Evolutionary conservation across 1,139 yeast species (phyloP), one percentile per base, ranked within the genome.

Genomic region (Sugiyamaella castrensis): DNA sequence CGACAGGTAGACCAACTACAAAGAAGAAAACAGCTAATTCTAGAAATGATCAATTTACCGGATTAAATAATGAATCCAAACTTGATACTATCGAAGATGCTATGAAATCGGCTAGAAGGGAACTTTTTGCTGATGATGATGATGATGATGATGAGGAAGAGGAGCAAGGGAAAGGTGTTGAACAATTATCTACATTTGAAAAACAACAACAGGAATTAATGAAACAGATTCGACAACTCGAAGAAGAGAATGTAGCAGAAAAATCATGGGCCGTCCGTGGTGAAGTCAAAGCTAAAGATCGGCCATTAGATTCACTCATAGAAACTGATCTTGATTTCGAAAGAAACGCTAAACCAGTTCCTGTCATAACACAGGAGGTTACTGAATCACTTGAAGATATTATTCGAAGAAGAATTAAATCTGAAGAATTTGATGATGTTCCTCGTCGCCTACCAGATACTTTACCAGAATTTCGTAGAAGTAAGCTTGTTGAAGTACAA

Each of bases 251-350:
- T 28, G 82, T 92, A 27, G 92, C 89, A 1, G 92, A 86, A 53
- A 92, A 92, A 72, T 83, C 83, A 61, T 92, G 98, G 98, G 82
- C 95, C 8, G 77, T 91, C 77, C 85, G 83, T 64, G 98, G 98
- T 68, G 98, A 92, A 69, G 89, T 88, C 1, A 77, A 79, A 46
- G 87, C 91, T 1, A 79, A 76, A 55, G 87, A 84, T 57, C 79
- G 98, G 63, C 96, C 96, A 3, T 73, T 75, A 43, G 96, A 92
- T 68, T 84, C 98, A 1, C 72, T 92, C 34, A 64, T 86, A 40
- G 80, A 79, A 28, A 62, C 68, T 4, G 87, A 82, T 56, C 63
- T 85, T 43, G 87, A 84, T 55, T 83, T 84, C 60, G 94, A 85
- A 54, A 76, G 89, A 58, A 80, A 82, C 6, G 77, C 87, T 6